Evolutionary conservation across 345 rosid species (phyloP).

Genomic region (Rhodomyrtus tomentosa): DNA sequence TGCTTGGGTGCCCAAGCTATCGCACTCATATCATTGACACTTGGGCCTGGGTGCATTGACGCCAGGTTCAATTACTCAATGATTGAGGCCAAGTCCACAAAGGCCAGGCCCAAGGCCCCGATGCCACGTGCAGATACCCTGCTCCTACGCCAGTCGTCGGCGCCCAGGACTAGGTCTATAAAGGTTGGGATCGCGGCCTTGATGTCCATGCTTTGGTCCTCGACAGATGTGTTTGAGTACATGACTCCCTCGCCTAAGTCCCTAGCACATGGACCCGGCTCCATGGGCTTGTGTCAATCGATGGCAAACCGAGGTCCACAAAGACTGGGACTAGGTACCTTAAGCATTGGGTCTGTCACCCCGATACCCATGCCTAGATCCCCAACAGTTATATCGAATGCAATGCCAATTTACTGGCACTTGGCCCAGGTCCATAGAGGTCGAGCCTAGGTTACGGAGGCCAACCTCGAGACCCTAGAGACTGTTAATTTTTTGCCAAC

Average conservation of each 20-base stretch:
- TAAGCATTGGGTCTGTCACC: neutral
- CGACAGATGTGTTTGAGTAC: rapidly evolving
- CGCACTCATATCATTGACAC: neutral
- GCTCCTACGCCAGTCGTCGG: rapidly evolving
- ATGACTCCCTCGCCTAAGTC: neutral
- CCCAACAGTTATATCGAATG: neutral
- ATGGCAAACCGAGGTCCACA: neutral
- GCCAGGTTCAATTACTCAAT: neutral
- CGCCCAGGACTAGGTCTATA: rapidly evolving
- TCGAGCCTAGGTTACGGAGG: neutral
- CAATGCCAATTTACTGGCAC: neutral
- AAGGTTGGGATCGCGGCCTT: neutral
- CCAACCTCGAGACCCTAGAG: neutral
- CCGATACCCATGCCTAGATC: rapidly evolving
- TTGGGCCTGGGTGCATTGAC: neutral
- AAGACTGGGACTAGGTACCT: rapidly evolving
- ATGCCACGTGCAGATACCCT: rapidly evolving
- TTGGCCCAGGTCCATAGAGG: neutral
- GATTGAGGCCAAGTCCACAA: neutral
- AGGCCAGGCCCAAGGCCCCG: rapidly evolving
- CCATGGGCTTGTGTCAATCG: neutral
- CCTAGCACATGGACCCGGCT: neutral
- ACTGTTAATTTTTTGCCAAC: too few relatives aligned
- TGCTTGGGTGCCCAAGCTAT: neutral
- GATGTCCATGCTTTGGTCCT: neutral